These are phyloP conservation scores for Lentinus brumalis DNA, from an alignment of 768 basidiomycete genomes.

Conservation along the genomic window DNA sequence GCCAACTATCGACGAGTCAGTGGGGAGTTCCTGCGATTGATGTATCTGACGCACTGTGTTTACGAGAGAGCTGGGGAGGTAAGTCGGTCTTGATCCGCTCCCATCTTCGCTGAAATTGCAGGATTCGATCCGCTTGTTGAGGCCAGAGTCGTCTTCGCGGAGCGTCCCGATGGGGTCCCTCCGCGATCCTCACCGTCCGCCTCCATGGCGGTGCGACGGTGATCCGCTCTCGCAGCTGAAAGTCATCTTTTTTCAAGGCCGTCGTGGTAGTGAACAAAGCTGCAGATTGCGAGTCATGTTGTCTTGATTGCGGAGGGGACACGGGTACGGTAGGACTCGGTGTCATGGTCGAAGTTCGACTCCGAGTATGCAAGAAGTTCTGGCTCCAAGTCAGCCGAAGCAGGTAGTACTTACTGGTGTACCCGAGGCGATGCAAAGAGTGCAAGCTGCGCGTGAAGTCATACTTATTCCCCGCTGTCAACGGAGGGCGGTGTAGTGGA, in stretches of 20 bases:
- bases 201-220: neutral
- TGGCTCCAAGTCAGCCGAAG: too few species aligned
- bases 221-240: neutral
- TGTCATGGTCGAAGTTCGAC: too few species aligned
- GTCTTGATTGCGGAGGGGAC: too few species aligned
- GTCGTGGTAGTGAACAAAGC: too few species aligned
- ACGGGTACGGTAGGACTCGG: too few species aligned
- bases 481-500: too few species aligned
- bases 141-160: conserved; percentile 2
- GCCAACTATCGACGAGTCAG: conserved; percentile 19
- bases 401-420: too few species aligned
- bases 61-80: conserved; percentile 29
- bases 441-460: too few species aligned
- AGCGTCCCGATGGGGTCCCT: neutral
- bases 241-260: neutral
- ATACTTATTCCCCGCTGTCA: too few species aligned
- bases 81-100: conserved; percentile 29
- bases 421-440: too few species aligned
- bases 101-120: conserved; percentile 27
- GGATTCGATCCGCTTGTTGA: conserved; percentile 25
- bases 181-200: conserved; percentile 5
- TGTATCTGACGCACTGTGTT: conserved; percentile 24
- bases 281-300: too few species aligned
- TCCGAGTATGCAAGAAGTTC: too few species aligned
- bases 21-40: neutral